Base-by-base conservation (phyloP, 495 filamentous ascomycete genomes). In the Talaromyces borbonicus region DNA sequence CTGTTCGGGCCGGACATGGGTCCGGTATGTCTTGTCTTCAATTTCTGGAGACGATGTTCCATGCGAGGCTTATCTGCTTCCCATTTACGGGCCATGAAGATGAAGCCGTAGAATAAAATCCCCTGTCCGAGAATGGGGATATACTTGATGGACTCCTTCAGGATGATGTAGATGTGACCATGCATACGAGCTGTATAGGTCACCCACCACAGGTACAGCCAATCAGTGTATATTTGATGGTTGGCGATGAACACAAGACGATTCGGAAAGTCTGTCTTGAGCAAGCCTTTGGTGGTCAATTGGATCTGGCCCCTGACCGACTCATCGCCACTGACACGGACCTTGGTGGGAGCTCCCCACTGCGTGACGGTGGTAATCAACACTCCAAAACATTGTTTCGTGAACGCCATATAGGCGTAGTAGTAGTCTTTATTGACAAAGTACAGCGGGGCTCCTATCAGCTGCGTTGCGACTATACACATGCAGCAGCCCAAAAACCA, bases 121-220 rank as follows among this genome's bases (percentile, higher is more conserved):
- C 75, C 80, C 26, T 74, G 71, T 0, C 80, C 80, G 22, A 83
- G 49, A 12, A 83, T 51, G 1, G 80, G 80, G 11, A 83, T 75
- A 48, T 73, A 80, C 50, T 81, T 81, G 43, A 84, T 67, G 0
- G 74, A 76, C 52, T 84, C 79, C 54, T 84, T 84, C 8, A 83
- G 62, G 40, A 84, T 83, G 52, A 84, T 84, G 56, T 74, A 84
- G 51, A 84, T 63, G 40, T 78, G 79, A 5, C 80, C 80, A 52
- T 84, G 80, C 77, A 79, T 83, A 19, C 52, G 50, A 45, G 74
- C 73, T 2, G 79, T 75, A 52, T 83, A 84, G 9, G 77, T 72
- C 30, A 78, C 62, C 80, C 80, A 84, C 80, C 80, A 84, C 1
- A 84, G 67, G 54, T 84, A 84, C 7, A 83, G 63, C 80, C 80